Evolutionary conservation across 2,329 filamentous ascomycete genomes (phyloP), one percentile per base, ranked within the genome.

Genomic region (Colletotrichum lupini): DNA sequence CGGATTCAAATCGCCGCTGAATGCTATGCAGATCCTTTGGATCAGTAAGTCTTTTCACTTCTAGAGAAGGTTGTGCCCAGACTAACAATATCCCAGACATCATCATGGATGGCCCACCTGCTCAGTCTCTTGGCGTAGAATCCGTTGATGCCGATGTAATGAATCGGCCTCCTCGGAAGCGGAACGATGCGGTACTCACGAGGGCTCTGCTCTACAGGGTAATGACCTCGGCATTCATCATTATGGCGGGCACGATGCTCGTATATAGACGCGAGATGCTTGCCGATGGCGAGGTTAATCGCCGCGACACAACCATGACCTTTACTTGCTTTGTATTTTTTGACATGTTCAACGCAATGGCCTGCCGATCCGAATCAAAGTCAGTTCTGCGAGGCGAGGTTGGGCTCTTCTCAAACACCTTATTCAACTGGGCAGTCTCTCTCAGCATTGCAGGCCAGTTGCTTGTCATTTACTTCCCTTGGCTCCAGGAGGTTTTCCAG

Each of bases 1-100:
- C 74, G 97, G 97, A 52, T 97, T 97, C 85, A 95, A 95, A 84
- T 98, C 97, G 81, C 97, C 97, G 58, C 88, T 99, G 74, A 99
- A 99, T 81, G 95, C 97, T 62, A 99, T 99, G 97, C 97, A 99
- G 85, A 99, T 99, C 85, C 89, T 99, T 55, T 99, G 97, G 97
- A 99, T 99, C 80, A 99, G 96, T 98, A 86, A 86, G 95, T 90
- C n/a, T 7, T 55, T 26, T 11, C 26, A 19, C 22, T 49, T 1
- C 16, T 42, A 60, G 19, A 3, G 28, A 12, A 7, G 5, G 14
- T 32, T 11, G 19, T 22, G 52, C 49, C 30, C 19, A 6, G 59
- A 59, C 74, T 79, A 74, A 81, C 68, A 58, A 22, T 42, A 46
- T 26, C 12, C 19, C 77, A 98, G 96, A 99, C 81, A 98, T 99